These are phyloP conservation scores for Colletotrichum karsti DNA, from an alignment of 2,329 filamentous ascomycete genomes.

Conservation along the genomic window DNA sequence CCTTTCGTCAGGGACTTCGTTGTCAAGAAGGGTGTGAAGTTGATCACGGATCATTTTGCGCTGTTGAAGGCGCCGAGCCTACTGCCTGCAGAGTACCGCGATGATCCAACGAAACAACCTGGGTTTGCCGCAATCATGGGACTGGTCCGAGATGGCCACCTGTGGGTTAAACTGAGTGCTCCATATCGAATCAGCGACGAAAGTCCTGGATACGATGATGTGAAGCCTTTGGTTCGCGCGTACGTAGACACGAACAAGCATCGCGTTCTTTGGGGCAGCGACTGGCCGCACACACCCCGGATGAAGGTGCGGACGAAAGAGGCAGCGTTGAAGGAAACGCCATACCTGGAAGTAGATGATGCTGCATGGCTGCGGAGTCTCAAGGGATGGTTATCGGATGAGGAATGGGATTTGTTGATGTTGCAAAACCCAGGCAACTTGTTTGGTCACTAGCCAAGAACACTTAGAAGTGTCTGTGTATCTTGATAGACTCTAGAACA, in stretches of 20 bases:
- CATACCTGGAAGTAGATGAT: slow-evolving; percentile 34
- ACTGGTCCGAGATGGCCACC: slow-evolving; percentile 38
- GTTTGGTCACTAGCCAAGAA: neutral
- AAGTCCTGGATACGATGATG: slow-evolving; percentile 40
- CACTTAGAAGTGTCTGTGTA: too few species aligned
- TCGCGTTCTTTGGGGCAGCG: slow-evolving; percentile 46
- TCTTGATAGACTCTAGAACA: too few species aligned
- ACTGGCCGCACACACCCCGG: slow-evolving; percentile 47
- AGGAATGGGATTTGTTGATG: slow-evolving; percentile 34
- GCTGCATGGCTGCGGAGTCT: slow-evolving; percentile 33
- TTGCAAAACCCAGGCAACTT: slow-evolving; percentile 11
- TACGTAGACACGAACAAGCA: slow-evolving; percentile 42
- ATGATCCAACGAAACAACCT: slow-evolving; percentile 37
- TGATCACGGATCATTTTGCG: slow-evolving; percentile 47
- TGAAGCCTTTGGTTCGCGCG: slow-evolving; percentile 39
- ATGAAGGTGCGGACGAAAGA: slow-evolving; percentile 44
- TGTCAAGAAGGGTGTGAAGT: slow-evolving; percentile 27
- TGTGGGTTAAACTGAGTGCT: slow-evolving; percentile 47
- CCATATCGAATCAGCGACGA: slow-evolving; percentile 43
- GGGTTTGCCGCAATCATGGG: slow-evolving; percentile 39
- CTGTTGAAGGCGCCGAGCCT: slow-evolving; percentile 44
- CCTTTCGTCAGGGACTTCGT: slow-evolving; percentile 34
- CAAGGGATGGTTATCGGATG: slow-evolving; percentile 33
- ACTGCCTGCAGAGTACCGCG: slow-evolving; percentile 32
- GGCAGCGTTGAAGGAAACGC: slow-evolving; percentile 42